phyloP scores from a whole-genome alignment of 257 asterid species.

The Rubia yunnanensis region DNA sequence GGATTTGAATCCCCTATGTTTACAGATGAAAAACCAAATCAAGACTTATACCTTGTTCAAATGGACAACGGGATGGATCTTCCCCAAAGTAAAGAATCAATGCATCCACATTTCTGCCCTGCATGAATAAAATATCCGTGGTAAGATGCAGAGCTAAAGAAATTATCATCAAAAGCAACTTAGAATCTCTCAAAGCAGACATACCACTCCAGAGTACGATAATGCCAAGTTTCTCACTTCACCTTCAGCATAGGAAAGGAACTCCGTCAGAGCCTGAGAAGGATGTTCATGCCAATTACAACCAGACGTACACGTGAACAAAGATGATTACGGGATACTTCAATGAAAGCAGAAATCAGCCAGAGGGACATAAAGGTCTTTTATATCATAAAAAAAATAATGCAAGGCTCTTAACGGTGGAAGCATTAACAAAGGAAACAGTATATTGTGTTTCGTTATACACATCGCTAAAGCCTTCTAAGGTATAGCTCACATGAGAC shows the following conservation, averaged over 20 bases:
- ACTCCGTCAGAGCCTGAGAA: conserved; percentile 73
- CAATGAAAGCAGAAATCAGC: neutral
- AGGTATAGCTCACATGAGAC: neutral
- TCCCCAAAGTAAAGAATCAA: conserved; percentile 88
- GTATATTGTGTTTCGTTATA: neutral
- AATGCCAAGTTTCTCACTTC: conserved; percentile 90
- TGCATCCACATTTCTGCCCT: conserved; percentile 90
- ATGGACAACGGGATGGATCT: conserved; percentile 87
- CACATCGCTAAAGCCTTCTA: neutral
- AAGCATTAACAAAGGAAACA: neutral
- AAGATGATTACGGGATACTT: neutral
- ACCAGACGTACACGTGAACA: conserved; percentile 1
- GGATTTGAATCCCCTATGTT: neutral
- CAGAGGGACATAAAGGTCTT: neutral
- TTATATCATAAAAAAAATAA: neutral
- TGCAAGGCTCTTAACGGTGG: neutral
- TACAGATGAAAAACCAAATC: neutral
- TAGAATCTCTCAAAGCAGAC: conserved; percentile 16
- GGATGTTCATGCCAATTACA: neutral
- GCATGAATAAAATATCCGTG: conserved; percentile 20
- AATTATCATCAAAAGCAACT: conserved; percentile 2
- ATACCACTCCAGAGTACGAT: conserved; percentile 85
- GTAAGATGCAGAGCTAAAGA: neutral
- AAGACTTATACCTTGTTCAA: conserved; percentile 64
- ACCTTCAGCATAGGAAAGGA: conserved; percentile 72